Base-by-base conservation (phyloP, 2,329 filamentous ascomycete species). In the Leptographium galeiforme region DNA sequence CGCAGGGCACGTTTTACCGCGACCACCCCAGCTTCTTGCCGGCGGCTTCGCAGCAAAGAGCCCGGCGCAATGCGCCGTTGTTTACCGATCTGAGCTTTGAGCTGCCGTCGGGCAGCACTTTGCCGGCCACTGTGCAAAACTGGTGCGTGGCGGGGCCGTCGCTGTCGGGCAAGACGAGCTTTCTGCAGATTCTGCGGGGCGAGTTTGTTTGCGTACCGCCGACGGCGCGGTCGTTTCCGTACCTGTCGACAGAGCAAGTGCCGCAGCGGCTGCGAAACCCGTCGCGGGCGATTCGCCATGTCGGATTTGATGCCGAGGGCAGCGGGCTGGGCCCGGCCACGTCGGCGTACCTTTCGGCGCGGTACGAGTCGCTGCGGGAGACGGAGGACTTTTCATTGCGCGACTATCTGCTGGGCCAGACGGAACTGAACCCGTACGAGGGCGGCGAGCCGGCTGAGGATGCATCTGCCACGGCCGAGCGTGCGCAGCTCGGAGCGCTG, bases 131-230 rank as follows among this genome's bases (percentile, higher is more conserved):
- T 18, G 43, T 69, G 14, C 77, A 85, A 59, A 80, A 88, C 64
- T 97, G 90, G 90, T 86, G 87, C 41, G 74, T 98, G 41, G 74
- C 97, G 32, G 89, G 89, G 0, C 82, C 88, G 0, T 89, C 86
- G 0, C 78, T 85, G 1, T 78, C 83, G 1, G 87, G 87, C 1
- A 87, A 91, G 65, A 94, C 89, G 0, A 85, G 85, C 0, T 83
- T 98, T 54, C 74, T 97, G 4, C 80, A 95, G 56, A 72, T 91
- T 19, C 72, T 97, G 11, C 76, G 82, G 36, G 91, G 90, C 10
- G 78, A 84, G 55, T 76, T 90, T 59, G 70, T 95, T 36, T 86
- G 82, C 64, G 71, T 86, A 8, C 91, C 91, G 6, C 84, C 89
- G 0, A 77, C 73, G 5, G 84, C 87, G 2, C 78, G 90, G 47